phyloP scores from a whole-genome alignment of 441 rosid species.

The Viola pubescens region DNA sequence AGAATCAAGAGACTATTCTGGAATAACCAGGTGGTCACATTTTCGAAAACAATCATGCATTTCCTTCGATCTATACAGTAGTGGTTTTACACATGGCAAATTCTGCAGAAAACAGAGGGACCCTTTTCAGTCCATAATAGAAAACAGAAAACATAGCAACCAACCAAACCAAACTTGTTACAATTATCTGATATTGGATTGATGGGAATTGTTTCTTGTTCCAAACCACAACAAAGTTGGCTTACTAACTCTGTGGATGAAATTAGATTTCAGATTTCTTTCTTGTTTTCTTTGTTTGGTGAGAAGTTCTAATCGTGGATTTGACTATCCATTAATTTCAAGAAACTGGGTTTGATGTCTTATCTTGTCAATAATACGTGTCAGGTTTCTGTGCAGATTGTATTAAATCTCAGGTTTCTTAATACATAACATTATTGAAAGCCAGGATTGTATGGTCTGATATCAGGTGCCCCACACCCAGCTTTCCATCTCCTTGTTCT shows the following conservation, averaged over 20 bases:
- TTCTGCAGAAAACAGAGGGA: neutral
- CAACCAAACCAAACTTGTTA: neutral
- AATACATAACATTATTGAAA: no score
- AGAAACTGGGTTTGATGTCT: neutral
- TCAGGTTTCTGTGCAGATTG: neutral
- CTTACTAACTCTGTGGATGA: neutral
- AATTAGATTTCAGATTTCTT: neutral
- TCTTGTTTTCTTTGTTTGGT: neutral
- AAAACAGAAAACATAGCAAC: no score
- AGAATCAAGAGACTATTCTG: neutral
- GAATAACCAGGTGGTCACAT: conserved; percentile 2
- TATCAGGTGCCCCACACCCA: no score
- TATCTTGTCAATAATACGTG: neutral
- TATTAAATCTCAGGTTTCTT: neutral
- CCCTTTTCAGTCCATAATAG: neutral
- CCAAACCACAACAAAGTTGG: no score
- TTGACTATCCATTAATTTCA: neutral
- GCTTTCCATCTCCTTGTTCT: no score
- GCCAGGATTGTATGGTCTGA: no score
- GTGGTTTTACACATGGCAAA: conserved; percentile 26
- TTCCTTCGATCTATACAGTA: conserved; percentile 7
- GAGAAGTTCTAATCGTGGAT: neutral
- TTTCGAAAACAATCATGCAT: conserved; percentile 1
- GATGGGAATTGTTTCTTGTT: no score
- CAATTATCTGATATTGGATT: neutral